Evolutionary conservation across 2,329 filamentous ascomycete species (phyloP), one percentile per base, ranked within the genome.

Genomic region (Cladophialophora immunda): DNA sequence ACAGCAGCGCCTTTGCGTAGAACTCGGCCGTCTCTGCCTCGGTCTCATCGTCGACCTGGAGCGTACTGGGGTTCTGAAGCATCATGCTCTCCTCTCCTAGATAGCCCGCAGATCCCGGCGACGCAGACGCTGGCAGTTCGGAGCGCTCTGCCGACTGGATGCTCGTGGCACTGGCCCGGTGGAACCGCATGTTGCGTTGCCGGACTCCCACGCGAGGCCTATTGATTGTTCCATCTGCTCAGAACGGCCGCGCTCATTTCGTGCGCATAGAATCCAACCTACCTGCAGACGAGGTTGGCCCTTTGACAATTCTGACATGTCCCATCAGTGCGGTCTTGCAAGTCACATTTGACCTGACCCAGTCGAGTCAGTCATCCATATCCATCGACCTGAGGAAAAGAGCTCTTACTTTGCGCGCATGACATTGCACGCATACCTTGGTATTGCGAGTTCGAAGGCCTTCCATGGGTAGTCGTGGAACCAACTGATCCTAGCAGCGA

Each of bases 71-170:
- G 19, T 66, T 66, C 52, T 50, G 64, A 63, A 66, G 64, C 41
- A 56, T 55, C 32, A 52, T 50, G 59, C 64, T 66, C 64, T 66
- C 64, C 38, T 66, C 64, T 61, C 64, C 64, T 32, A 66, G 52
- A 58, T 63, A 66, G 34, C 64, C 64, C 30, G 59, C 64, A 22
- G 64, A 66, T 34, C 52, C 64, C 32, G 64, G 50, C 27, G 58
- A 62, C 22, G 38, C 38, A 45, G 63, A 65, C 27, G 34, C 22
- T 47, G 34, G 61, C 36, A 53, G 25, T 36, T 52, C 38, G 34
- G 58, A 36, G 58, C 58, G 41, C 38, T 61, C 58, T 61, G 45
- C 29, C 54, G 38, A 45, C 17, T 45, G 38, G 4, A n/a, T 22
- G 38, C 38, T 45, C 17, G 38, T 45, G 38, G 38, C 38, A 22